A percentile compares a stretch with the other conserved stretches of the same genome.
phyloP scores from a whole-genome alignment of 768 basidiomycete species.

The Auriscalpium vulgare region DNA sequence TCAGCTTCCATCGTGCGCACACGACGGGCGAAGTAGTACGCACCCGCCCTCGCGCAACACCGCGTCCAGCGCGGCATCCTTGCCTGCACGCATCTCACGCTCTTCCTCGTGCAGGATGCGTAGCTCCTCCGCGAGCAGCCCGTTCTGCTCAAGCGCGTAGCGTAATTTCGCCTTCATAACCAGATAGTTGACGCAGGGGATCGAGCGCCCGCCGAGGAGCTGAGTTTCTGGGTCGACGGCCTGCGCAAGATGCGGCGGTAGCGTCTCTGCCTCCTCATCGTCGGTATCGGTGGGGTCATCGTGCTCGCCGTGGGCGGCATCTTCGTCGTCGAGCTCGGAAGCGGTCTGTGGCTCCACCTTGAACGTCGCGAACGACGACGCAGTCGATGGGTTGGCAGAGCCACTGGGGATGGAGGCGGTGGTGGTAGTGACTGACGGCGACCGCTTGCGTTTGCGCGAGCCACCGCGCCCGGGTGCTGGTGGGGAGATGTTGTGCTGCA shows the following conservation, averaged over 20 bases:
- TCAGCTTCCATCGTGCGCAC: neutral
- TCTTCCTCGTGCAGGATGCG: constrained; percentile 44
- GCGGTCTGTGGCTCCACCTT: constrained; percentile 12
- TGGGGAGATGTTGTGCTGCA: constrained; percentile 74
- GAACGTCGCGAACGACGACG: constrained; percentile 13
- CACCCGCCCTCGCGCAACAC: constrained; percentile 14
- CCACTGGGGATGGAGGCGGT: constrained; percentile 15
- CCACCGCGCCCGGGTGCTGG: constrained; percentile 70
- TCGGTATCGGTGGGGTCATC: constrained; percentile 17
- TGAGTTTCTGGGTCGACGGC: constrained; percentile 51
- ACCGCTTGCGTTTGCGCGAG: constrained; percentile 63
- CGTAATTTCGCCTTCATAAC: constrained; percentile 70
- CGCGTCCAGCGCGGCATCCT: constrained; percentile 17
- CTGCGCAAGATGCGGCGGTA: constrained; percentile 47
- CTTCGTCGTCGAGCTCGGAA: constrained; percentile 3
- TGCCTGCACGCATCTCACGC: constrained; percentile 17
- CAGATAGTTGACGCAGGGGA: constrained; percentile 64
- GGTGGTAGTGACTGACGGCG: constrained; percentile 12
- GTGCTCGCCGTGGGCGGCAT: neutral
- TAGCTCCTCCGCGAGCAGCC: constrained; percentile 57
- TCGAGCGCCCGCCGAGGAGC: constrained; percentile 62
- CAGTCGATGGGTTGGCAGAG: constrained; percentile 7
- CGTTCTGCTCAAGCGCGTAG: constrained; percentile 62
- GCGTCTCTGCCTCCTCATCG: constrained; percentile 31
- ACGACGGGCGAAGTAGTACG: neutral